Conservation (phyloP, 2,329 filamentous ascomycete species). For the Colletotrichum godetiae region DNA sequence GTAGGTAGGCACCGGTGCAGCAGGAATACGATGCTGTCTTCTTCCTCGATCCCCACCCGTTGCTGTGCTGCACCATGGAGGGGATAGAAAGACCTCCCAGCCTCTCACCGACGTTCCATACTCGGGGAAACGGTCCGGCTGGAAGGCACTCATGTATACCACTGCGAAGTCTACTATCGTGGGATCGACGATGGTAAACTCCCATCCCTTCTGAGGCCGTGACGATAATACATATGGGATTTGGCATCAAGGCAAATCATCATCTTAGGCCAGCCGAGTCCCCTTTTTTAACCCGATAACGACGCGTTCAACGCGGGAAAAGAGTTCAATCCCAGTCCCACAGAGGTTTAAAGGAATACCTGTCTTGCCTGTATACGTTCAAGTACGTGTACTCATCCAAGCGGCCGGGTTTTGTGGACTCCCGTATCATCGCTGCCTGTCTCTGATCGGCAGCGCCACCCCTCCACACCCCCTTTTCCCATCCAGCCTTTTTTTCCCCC, state of each 20-base stretch:
- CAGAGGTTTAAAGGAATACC: neutral
- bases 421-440: neutral
- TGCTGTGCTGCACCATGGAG: neutral
- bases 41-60: neutral
- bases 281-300: neutral
- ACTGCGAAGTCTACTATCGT: too few species aligned
- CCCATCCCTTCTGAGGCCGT: too few species aligned
- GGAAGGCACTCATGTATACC: neutral
- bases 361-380: neutral
- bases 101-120: neutral
- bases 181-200: neutral
- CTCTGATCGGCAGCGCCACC: neutral
- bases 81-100: neutral
- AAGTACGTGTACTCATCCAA: neutral
- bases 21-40: slow-evolving; percentile 6
- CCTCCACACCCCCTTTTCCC: too few species aligned
- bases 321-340: neutral
- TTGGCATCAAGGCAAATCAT: neutral
- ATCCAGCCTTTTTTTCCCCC: neutral
- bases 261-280: neutral
- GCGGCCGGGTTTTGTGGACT: neutral
- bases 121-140: neutral
- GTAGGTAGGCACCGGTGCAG: neutral
- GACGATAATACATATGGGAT: too few species aligned
- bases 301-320: neutral